These are phyloP conservation scores for Calonectria pseudoturangicola DNA, from an alignment of 2,329 filamentous ascomycete species.

Conservation along the genomic window DNA sequence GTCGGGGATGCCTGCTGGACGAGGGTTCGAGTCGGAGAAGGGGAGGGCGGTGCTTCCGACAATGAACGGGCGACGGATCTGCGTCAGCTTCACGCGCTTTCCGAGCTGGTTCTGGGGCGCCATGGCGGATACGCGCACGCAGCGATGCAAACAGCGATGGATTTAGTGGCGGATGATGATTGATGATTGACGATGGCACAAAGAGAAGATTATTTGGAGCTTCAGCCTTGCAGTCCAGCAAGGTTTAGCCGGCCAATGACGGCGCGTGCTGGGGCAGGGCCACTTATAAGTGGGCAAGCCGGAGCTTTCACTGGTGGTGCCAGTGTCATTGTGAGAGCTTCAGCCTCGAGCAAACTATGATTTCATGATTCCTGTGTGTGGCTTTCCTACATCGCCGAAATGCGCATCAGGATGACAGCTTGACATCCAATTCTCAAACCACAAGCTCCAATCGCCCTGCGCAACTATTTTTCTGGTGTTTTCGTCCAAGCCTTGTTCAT, in stretches of 20 bases:
- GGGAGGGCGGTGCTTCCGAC: conserved; percentile 87
- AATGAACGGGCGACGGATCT: conserved; percentile 80
- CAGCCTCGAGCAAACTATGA: conserved; percentile 53
- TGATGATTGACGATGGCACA: background rate
- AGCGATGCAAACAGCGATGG: conserved; percentile 10
- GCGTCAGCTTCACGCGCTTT: conserved; percentile 79
- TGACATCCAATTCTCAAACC: conserved; percentile 41
- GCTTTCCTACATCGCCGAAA: conserved; percentile 34
- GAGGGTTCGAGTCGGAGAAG: conserved; percentile 87
- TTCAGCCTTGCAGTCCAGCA: conserved; percentile 40
- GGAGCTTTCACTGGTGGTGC: background rate
- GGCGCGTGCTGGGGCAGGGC: background rate
- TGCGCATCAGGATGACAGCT: conserved; percentile 25
- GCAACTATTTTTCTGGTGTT: background rate
- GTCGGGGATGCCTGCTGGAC: conserved; percentile 84
- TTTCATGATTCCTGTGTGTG: conserved; percentile 52
- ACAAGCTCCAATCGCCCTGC: conserved; percentile 1
- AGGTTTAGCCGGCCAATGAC: conserved; percentile 28
- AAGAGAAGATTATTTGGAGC: conserved; percentile 32
- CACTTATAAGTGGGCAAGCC: background rate
- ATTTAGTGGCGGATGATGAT: background rate
- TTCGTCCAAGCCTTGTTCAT: background rate
- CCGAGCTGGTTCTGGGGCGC: conserved; percentile 75
- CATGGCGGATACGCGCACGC: conserved; percentile 63
- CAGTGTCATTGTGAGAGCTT: conserved; percentile 28